Evolutionary conservation across 306 rosid genomes (phyloP).

Genomic region (Rubus parviflorus): DNA sequence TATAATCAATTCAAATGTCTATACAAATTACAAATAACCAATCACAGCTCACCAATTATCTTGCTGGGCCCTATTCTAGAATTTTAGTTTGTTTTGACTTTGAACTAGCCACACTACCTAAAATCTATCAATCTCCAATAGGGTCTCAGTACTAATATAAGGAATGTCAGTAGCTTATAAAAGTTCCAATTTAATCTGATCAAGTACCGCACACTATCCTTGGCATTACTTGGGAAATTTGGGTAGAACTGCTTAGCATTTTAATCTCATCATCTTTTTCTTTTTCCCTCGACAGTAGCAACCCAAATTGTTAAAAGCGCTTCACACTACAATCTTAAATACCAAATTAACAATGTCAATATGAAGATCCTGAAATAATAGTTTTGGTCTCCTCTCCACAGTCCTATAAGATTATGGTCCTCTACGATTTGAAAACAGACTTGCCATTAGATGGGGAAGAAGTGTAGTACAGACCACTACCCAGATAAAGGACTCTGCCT

Average conservation of each 20-base stretch:
- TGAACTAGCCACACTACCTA: neutral
- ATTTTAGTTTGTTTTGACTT: neutral
- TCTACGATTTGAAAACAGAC: neutral
- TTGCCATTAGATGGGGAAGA: neutral
- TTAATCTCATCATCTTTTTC: neutral
- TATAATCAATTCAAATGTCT: neutral
- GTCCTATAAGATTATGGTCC: neutral
- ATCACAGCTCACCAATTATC: neutral
- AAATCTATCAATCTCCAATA: neutral
- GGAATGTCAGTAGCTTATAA: neutral
- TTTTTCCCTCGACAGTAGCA: neutral
- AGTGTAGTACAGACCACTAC: neutral
- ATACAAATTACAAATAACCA: too few relatives aligned
- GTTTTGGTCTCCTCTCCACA: neutral
- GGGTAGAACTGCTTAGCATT: neutral
- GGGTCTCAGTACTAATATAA: neutral
- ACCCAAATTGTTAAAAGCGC: neutral
- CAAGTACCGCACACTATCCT: neutral
- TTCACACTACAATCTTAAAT: neutral
- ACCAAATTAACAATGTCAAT: neutral
- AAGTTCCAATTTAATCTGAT: conserved; percentile 5
- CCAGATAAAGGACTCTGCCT: neutral
- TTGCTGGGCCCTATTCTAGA: neutral
- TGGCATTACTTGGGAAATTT: too few relatives aligned
- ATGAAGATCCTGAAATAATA: neutral